These are phyloP conservation scores for Paraleonurus japonicus DNA, from an alignment of 257 asterid species.

Conservation along the genomic window DNA sequence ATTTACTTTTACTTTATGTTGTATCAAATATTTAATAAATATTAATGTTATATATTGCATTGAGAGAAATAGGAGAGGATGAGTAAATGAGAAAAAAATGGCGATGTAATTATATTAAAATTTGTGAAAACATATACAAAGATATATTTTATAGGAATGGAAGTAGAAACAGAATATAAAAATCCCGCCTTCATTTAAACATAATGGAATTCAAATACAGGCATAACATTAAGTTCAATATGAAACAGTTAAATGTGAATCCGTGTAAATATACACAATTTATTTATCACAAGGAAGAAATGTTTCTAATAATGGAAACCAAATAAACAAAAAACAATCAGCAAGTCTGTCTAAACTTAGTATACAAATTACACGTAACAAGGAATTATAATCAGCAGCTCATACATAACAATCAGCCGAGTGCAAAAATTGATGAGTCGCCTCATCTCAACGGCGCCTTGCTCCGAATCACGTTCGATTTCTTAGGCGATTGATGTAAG, in stretches of 20 bases:
- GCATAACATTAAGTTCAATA: background rate
- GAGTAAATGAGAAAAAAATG: too few relatives aligned
- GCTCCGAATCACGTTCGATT: background rate
- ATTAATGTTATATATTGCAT: too few relatives aligned
- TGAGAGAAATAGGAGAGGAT: too few relatives aligned
- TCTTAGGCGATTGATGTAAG: background rate
- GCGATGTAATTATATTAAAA: too few relatives aligned
- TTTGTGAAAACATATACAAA: too few relatives aligned
- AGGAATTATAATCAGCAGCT: slow-evolving; percentile 20
- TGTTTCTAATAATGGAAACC: slow-evolving; percentile 1
- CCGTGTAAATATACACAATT: slow-evolving; percentile 15
- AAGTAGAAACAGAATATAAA: too few relatives aligned
- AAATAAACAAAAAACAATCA: slow-evolving; percentile 18
- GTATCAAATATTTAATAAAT: too few relatives aligned
- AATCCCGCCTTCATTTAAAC: too few relatives aligned
- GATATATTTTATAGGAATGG: too few relatives aligned
- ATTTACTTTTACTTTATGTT: too few relatives aligned
- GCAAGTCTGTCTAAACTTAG: slow-evolving; percentile 32
- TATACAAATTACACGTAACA: slow-evolving; percentile 30
- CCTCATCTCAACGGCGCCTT: too few relatives aligned
- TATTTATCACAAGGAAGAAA: slow-evolving; percentile 21
- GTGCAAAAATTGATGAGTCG: slow-evolving; percentile 36
- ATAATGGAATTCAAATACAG: background rate
- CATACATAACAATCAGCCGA: slow-evolving; percentile 43
- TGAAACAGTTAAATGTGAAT: background rate